phyloP scores from a whole-genome alignment of 2,329 filamentous ascomycete genomes.

The Blastomyces emzantsi region DNA sequence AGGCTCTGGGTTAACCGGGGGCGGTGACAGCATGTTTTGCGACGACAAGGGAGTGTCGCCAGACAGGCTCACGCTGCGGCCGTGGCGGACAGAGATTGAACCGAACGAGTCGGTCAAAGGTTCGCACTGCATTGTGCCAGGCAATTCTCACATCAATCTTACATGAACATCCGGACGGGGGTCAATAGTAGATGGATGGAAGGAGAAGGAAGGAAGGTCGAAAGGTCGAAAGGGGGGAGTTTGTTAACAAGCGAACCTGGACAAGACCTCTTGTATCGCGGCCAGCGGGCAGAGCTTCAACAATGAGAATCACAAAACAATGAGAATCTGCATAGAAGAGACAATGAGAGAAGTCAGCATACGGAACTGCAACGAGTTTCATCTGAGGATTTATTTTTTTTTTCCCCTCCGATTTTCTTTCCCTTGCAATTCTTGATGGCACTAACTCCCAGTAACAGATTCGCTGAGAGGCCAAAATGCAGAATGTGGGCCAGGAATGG shows the following conservation, averaged over 20 bases:
- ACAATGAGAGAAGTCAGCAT: not conserved
- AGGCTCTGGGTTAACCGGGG: constrained; percentile 64
- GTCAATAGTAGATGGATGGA: not conserved
- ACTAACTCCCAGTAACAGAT: not conserved
- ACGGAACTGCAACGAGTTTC: not conserved
- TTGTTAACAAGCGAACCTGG: constrained; percentile 7
- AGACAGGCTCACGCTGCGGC: constrained; percentile 33
- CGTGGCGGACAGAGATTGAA: constrained; percentile 12
- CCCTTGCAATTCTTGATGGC: not conserved
- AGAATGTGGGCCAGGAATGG: not conserved
- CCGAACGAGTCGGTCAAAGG: not conserved
- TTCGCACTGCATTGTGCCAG: constrained; percentile 8
- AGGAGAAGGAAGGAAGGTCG: not conserved
- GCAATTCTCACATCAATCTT: constrained; percentile 4
- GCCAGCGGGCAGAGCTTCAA: not conserved
- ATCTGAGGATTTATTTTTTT: not conserved
- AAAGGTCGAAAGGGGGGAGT: constrained; percentile 1
- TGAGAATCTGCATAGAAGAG: constrained; percentile 1
- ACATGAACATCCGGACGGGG: constrained; percentile 2
- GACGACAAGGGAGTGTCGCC: constrained; percentile 28
- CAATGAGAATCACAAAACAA: constrained; percentile 6
- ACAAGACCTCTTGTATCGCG: constrained; percentile 3
- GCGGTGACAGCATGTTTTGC: constrained; percentile 51
- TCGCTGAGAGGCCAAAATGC: not conserved
- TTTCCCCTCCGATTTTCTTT: not conserved